These are phyloP conservation scores for Coemansia sp. DNA, from an alignment of 192 early-diverging fungal genomes.

Conservation along the genomic window DNA sequence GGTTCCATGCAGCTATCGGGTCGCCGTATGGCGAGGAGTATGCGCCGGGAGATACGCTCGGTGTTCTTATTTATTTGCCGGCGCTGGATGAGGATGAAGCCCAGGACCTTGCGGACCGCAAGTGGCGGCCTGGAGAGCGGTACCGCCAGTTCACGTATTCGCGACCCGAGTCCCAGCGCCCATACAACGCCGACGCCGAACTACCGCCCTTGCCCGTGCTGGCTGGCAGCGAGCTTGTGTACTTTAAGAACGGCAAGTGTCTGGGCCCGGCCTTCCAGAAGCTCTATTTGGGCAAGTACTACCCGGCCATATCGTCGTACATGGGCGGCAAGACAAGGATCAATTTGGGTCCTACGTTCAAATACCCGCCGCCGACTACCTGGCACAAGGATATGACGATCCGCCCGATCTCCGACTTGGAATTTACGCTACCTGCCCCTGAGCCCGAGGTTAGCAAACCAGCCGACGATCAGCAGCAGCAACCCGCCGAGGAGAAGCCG, in stretches of 20 bases:
- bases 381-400: slow-evolving; percentile 45
- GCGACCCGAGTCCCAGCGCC: slow-evolving; percentile 47
- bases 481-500: neutral
- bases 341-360: slow-evolving; percentile 73
- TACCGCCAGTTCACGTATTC: slow-evolving; percentile 50
- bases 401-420: slow-evolving; percentile 48
- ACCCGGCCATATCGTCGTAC: slow-evolving; percentile 72
- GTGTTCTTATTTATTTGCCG: slow-evolving; percentile 55
- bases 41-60: slow-evolving; percentile 46
- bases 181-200: slow-evolving; percentile 33
- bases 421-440: slow-evolving; percentile 33
- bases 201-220: slow-evolving; percentile 52
- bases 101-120: slow-evolving; percentile 49
- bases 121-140: slow-evolving; percentile 44
- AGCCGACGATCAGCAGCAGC: neutral
- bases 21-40: slow-evolving; percentile 47
- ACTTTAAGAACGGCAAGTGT: slow-evolving; percentile 66
- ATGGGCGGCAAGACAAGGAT: slow-evolving; percentile 61
- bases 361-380: slow-evolving; percentile 55
- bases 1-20: slow-evolving; percentile 63
- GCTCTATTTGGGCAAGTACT: slow-evolving; percentile 73
- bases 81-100: slow-evolving; percentile 42
- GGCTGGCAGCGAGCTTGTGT: slow-evolving; percentile 59
- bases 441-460: neutral
- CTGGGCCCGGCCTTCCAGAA: slow-evolving; percentile 66